Conservation (phyloP, 176 grass and related monocot species). For the maize (Zea mays) region DNA sequence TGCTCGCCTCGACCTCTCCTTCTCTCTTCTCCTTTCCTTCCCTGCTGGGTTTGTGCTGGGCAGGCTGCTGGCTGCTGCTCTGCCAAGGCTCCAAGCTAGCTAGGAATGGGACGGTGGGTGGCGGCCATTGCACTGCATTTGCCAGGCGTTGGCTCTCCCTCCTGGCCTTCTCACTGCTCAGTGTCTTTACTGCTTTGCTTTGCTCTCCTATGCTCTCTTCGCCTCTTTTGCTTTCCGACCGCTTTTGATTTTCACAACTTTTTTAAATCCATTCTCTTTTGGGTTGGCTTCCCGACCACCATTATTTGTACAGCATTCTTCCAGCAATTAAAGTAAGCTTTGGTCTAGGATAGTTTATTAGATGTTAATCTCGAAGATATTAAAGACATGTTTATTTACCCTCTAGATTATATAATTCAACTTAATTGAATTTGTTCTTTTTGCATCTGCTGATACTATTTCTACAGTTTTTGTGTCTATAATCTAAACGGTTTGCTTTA, state of each 20-base stretch:
- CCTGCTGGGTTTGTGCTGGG: no score
- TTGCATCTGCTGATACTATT: no score
- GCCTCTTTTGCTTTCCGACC: neutral
- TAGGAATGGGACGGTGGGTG: neutral
- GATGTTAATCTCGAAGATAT: neutral
- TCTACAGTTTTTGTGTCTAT: no score
- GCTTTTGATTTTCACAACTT: neutral
- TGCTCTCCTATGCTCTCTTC: neutral
- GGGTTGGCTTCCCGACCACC: neutral
- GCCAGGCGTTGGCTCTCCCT: neutral
- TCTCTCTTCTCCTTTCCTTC: no score
- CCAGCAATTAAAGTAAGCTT: neutral
- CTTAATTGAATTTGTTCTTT: no score
- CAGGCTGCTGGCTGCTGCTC: no score
- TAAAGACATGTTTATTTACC: no score
- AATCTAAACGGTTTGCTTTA: no score
- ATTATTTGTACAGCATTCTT: neutral
- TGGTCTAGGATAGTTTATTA: neutral
- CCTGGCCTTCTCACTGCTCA: neutral
- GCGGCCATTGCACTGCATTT: neutral
- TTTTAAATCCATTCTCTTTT: neutral
- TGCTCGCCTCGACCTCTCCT: neutral
- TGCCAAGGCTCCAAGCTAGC: neutral
- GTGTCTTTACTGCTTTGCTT: constrained; percentile 8
- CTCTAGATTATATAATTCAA: no score